Conservation (phyloP, 2,329 filamentous ascomycete genomes). For the Cladophialophora yegresii region DNA sequence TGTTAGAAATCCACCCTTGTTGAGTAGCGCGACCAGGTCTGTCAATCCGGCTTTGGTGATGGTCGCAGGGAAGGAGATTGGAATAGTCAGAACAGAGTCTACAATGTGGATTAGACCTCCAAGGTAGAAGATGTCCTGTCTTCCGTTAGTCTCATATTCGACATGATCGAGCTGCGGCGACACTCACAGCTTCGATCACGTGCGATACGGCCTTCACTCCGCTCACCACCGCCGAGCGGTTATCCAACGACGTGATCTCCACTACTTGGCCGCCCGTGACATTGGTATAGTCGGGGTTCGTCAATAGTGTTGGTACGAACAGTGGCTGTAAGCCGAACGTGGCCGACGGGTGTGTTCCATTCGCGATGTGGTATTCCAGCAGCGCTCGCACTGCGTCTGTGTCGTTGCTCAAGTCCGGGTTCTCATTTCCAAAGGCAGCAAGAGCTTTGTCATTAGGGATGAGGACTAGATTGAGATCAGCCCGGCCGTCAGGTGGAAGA, state of each 20-base stretch:
- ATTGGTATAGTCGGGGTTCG: slow-evolving; percentile 56
- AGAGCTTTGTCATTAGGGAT: slow-evolving; percentile 31
- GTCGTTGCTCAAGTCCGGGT: slow-evolving; percentile 23
- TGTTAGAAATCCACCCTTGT: slow-evolving; percentile 41
- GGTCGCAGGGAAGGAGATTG: slow-evolving; percentile 48
- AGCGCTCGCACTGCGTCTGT: slow-evolving; percentile 47
- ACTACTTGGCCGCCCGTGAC: slow-evolving; percentile 63
- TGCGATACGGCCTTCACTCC: slow-evolving; percentile 55
- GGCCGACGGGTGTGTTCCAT: slow-evolving; percentile 50
- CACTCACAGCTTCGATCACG: slow-evolving; percentile 53
- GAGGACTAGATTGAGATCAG: slow-evolving; percentile 25
- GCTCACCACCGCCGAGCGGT: slow-evolving; percentile 54
- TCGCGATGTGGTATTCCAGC: slow-evolving; percentile 61
- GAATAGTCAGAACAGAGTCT: slow-evolving; percentile 52
- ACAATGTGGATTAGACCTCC: slow-evolving; percentile 59
- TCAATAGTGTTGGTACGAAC: slow-evolving; percentile 55
- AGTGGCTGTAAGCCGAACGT: slow-evolving; percentile 38
- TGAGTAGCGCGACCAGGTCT: slow-evolving; percentile 52
- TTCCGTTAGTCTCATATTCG: not conserved
- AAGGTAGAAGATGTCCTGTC: slow-evolving; percentile 56
- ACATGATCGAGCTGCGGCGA: not conserved
- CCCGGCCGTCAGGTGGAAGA: not conserved
- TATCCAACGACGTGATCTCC: slow-evolving; percentile 47
- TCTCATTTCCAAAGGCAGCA: slow-evolving; percentile 14
- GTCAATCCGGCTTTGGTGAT: slow-evolving; percentile 50